These are phyloP conservation scores for Aspergillus homomorphus DNA, from an alignment of 495 filamentous ascomycete genomes.

Conservation along the genomic window DNA sequence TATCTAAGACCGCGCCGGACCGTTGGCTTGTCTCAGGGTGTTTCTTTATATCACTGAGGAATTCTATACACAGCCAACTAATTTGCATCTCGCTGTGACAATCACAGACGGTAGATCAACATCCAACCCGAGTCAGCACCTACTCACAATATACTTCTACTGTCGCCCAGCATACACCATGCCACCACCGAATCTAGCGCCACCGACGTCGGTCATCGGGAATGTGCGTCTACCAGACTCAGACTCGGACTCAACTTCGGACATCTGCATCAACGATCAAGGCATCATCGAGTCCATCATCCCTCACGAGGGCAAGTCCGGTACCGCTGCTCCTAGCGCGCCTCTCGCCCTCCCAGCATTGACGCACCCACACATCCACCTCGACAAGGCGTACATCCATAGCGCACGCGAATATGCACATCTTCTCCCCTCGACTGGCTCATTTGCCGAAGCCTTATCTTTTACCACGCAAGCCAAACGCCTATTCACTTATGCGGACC, in stretches of 20 bases:
- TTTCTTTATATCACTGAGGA: too few relatives aligned
- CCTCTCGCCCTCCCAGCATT: conserved; percentile 50
- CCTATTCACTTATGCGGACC: conserved; percentile 56
- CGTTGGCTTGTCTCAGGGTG: too few relatives aligned
- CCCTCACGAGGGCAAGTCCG: conserved; percentile 18
- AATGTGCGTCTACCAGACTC: conserved; percentile 39
- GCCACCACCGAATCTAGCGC: conserved; percentile 25
- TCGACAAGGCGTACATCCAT: conserved; percentile 73
- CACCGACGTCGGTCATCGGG: conserved; percentile 26
- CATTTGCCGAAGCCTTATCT: conserved; percentile 64
- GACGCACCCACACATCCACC: conserved; percentile 73
- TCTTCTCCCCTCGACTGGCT: conserved; percentile 55
- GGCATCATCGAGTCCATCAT: conserved; percentile 42
- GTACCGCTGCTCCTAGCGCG: conserved; percentile 9
- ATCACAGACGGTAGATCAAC: too few relatives aligned
- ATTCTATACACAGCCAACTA: too few relatives aligned
- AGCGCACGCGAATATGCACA: conserved; percentile 54
- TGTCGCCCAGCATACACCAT: conserved; percentile 19
- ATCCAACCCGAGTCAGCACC: too few relatives aligned
- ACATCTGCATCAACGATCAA: conserved; percentile 39
- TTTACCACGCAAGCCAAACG: conserved; percentile 61
- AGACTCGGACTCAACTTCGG: conserved; percentile 34
- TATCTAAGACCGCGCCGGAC: too few relatives aligned
- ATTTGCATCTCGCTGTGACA: too few relatives aligned
- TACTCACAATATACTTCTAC: too few relatives aligned